Conservation (phyloP, 2,329 filamentous ascomycete genomes). For the Byssothecium circinans region DNA sequence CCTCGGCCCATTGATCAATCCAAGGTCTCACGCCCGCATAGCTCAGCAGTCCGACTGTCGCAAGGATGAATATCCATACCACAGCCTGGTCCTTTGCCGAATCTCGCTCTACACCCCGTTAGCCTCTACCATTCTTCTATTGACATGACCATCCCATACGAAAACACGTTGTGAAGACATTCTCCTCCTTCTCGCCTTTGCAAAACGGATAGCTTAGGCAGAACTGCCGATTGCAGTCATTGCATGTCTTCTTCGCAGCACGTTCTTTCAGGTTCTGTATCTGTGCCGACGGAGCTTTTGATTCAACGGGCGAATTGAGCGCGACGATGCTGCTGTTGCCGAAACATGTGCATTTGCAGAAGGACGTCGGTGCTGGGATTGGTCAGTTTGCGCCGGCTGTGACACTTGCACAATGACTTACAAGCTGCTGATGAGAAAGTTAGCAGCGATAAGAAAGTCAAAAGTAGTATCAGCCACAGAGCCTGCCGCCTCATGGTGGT, state of each 20-base stretch:
- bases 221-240: constrained; percentile 69
- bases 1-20: constrained; percentile 59
- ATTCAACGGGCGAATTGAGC: constrained; percentile 52
- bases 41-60: constrained; percentile 61
- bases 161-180: constrained; percentile 68
- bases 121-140: background rate
- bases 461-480: constrained; percentile 25
- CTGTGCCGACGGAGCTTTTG: constrained; percentile 26
- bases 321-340: constrained; percentile 69
- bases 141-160: constrained; percentile 46
- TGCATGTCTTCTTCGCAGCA: constrained; percentile 56
- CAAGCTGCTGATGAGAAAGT: constrained; percentile 48
- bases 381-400: constrained; percentile 5
- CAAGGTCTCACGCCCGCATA: constrained; percentile 64
- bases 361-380: constrained; percentile 58
- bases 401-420: constrained; percentile 27
- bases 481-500: constrained; percentile 27
- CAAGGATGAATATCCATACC: constrained; percentile 67
- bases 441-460: constrained; percentile 39
- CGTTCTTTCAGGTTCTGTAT: constrained; percentile 30
- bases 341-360: constrained; percentile 73
- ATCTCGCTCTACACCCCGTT: constrained; percentile 56
- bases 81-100: constrained; percentile 68
- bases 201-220: constrained; percentile 66
- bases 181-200: constrained; percentile 62